Evolutionary conservation across 1,139 yeast species (phyloP), one percentile per base, ranked within the genome.

Genomic region (Entelexis paramagnoliae): DNA sequence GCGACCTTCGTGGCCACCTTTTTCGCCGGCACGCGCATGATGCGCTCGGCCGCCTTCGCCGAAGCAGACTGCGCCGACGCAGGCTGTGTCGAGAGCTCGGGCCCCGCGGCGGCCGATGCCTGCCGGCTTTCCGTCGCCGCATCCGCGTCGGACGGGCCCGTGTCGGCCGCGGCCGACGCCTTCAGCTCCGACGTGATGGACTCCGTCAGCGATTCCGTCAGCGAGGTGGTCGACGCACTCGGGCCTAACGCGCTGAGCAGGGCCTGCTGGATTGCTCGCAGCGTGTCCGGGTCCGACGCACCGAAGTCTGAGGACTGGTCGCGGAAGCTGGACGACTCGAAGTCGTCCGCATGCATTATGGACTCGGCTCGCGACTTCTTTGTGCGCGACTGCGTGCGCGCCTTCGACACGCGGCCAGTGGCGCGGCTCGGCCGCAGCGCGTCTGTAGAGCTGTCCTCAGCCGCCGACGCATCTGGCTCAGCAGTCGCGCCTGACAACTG

Each of bases 211-310:
- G 54, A 51, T n/a, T n/a, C n/a, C n/a, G n/a, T n/a, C 19, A 53
- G 48, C 6, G 53, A 36, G 8, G 55, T 38, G 4, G 49, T 53
- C 7, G 43, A 33, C 8, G 58, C n/a, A n/a, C n/a, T n/a, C n/a
- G n/a, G 56, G 2, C 51, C 52, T 19, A 55, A 30, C 3, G 59
- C 52, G 42, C 59, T 45, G 11, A 56, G 63, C 19, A 67, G 59
- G 7, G 69, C 69, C 30, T 65, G 65, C 54, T 67, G 69, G 10
- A 69, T 63, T 4, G 72, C 70, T 19, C 68, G 67, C 54, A 68
- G 59, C 2, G 71, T 63, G n/a, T 66, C 68, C 3, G 66, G 61
- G 46, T 62, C 65, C 13, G 65, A 55, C 11, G 61, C 62, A 24
- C 57, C 58, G 38, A 46, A 51, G 29, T 61, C 63, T 4, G 46